Base-by-base conservation (phyloP, 1,284 basidiomycete genomes). In the Waitea zeae region DNA sequence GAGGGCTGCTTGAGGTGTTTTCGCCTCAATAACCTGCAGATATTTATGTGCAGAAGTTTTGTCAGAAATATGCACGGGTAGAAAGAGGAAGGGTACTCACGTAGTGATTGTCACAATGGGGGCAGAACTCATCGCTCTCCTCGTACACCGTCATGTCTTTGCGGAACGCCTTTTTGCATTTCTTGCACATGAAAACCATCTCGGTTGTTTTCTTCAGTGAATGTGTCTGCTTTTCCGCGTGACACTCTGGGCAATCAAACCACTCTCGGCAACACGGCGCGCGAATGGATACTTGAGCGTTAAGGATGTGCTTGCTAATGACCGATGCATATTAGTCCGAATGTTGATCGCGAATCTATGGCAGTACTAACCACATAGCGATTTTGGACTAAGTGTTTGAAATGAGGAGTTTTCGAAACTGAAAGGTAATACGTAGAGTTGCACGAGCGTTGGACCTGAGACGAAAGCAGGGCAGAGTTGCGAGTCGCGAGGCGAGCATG, bases 41-140 rank as follows among this genome's bases (percentile, higher is more conserved):
- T 3, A 27, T 12, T n/a, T 13, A 17, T 24, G 13, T 7, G 12
- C 17, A n/a, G n/a, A n/a, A n/a, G n/a, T n/a, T n/a, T n/a, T n/a
- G n/a, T 3, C 12, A 24, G 26, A 6, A 2, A 4, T 12, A 15
- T 3, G 15, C 15, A 15, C n/a, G 13, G 15, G 12, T 13, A 4
- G 31, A n/a, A 22, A 31, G 19, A 33, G 14, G n/a, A 34, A 34
- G 12, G n/a, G 6, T 3, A 64, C 81, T 47, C 53, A 93, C 92
- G 54, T 90, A 97, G 51, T 92, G 88, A 51, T 98, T 97, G 54
- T 95, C 90, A 52, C 93, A 97, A 56, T 96, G 82, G 0, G 95
- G 93, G 51, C 95, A 98, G 54, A 79, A 97, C 58, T 98, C 93
- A 52, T 98, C 93, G 43, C 84, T 84, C 52, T 95, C 89, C 49